Evolutionary conservation across 1,139 yeast species (phyloP), one percentile per base, ranked within the genome.

Genomic region (Schwanniomyces etchellsii): DNA sequence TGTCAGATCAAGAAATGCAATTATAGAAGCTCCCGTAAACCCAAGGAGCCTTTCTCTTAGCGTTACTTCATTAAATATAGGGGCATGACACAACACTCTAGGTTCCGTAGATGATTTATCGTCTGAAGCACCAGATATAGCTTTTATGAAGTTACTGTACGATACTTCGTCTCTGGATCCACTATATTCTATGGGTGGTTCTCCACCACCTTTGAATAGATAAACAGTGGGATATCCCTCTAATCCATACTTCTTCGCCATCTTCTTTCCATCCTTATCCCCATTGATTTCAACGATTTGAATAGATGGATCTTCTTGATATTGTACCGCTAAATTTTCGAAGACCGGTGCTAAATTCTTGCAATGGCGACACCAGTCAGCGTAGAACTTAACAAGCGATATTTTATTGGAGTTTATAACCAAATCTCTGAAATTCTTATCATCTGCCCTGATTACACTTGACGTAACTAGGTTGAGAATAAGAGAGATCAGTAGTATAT

Each of bases 361-460:
- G 57, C 93, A 83, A 57, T 83, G 89, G 30, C 83, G 70, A 49
- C 94, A 83, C 94, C 93, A 83, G 33, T 74, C 75, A 23, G 91
- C 85, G 45, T 81, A 81, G 48, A 81, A 81, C 37, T 83, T 84
- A 30, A 83, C 83, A 37, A 83, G 64, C 0, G 85, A 68, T 37
- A 72, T 76, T 42, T 80, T 75, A 5, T 76, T 80, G 1, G 80
- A 66, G 13, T 66, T 59, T 31, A 70, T 52, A 10, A 78, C 81
- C 22, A 73, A 52, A 14, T 64, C 69, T 29, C 75, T 74, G 47
- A 83, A 76, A 37, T 66, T 71, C 31, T 64, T 58, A 41, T 67
- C 74, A 36, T 53, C 57, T 17, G 61, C 61, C 38, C 52, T 55
- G 13, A 44, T 29, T 12, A 57, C 42, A 17, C 39, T 40, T 5